phyloP scores from a whole-genome alignment of 257 asterid species.

The Solanum virginianum region DNA sequence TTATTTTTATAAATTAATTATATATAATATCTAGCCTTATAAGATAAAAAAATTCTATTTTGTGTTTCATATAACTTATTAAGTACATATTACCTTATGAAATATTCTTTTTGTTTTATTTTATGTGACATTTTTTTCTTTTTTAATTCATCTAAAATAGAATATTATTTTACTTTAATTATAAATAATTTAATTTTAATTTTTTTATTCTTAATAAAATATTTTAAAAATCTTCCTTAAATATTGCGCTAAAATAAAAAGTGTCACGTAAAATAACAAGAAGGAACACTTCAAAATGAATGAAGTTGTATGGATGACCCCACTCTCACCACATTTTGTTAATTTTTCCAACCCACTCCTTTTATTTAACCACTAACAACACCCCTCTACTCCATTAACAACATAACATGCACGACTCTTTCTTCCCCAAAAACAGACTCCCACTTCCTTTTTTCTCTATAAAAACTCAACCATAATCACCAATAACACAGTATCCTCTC shows the following conservation, averaged over 20 bases:
- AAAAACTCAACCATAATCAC: background rate
- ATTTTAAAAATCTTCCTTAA: no score
- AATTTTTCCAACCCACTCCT: background rate
- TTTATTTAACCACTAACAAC: background rate
- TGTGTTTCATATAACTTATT: background rate
- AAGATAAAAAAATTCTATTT: no score
- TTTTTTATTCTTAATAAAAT: no score
- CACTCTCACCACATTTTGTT: background rate
- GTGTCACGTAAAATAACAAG: no score
- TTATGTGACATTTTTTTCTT: no score
- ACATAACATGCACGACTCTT: background rate
- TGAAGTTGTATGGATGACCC: background rate
- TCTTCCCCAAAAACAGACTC: background rate
- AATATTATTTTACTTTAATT: no score
- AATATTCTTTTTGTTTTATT: no score
- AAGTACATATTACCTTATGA: no score
- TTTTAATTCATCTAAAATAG: fast-evolving
- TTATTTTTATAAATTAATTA: no score
- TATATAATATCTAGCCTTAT: no score
- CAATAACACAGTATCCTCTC: background rate
- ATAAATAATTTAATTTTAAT: no score
- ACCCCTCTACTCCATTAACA: background rate
- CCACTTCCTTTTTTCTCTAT: background rate
- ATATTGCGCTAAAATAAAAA: no score
- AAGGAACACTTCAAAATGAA: background rate